Conservation (phyloP, 2,329 filamentous ascomycete species). For the Alternaria panax region DNA sequence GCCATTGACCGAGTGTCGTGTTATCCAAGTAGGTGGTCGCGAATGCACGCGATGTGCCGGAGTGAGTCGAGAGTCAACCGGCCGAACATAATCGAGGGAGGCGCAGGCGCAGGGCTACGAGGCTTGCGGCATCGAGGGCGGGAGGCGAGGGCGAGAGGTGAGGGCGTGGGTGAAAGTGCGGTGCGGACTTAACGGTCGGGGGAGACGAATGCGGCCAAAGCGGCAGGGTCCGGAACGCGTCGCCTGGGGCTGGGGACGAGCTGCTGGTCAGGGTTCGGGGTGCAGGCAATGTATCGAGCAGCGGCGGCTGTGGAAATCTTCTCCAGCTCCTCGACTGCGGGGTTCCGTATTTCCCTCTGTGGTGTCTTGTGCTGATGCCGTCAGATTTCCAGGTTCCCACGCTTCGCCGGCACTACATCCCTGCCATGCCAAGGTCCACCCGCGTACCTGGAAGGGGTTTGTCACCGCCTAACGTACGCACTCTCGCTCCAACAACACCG, state of each 20-base stretch:
- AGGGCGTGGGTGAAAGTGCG: conserved; percentile 11
- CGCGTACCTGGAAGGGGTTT: conserved; percentile 14
- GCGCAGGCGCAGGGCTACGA: conserved; percentile 25
- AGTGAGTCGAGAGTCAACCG: conserved; percentile 19
- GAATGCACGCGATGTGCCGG: conserved; percentile 42
- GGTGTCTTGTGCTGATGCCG: conserved; percentile 20
- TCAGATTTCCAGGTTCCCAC: conserved; percentile 26
- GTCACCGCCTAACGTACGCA: conserved; percentile 1
- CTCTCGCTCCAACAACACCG: not conserved
- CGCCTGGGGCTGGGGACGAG: conserved; percentile 7
- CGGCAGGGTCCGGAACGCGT: conserved; percentile 20
- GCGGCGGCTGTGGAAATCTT: not conserved
- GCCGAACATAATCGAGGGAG: conserved; percentile 43
- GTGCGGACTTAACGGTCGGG: conserved; percentile 16
- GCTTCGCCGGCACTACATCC: conserved; percentile 17
- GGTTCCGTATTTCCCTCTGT: conserved; percentile 5
- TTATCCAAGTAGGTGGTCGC: conserved; percentile 28
- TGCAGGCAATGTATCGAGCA: not conserved
- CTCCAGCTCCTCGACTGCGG: conserved; percentile 8
- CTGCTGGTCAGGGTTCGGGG: not conserved
- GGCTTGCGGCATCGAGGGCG: conserved; percentile 25
- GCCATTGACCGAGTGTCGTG: conserved; percentile 30
- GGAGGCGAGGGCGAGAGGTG: conserved; percentile 14
- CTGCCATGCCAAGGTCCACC: conserved; percentile 16
- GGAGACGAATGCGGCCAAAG: conserved; percentile 22